A percentile compares a stretch with the other conserved stretches of the same genome.
Evolutionary conservation across 805 yeast species (phyloP).

Genomic region (Candida ficus): DNA sequence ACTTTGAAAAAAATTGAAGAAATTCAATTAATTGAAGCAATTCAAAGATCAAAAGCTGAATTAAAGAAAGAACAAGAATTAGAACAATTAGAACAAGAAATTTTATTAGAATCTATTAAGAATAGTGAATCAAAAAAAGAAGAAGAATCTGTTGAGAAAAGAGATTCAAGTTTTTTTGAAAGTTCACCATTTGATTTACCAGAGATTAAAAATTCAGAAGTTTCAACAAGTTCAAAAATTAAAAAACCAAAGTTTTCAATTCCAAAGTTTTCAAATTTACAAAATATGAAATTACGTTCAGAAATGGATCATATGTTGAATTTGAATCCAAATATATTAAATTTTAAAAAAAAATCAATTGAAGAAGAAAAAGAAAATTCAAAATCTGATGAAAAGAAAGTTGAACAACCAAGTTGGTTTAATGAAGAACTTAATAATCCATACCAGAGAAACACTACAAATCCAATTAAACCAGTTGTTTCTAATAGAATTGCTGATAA

Average conservation of each 20-base stretch:
- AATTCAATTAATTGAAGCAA: slow-evolving; percentile 33
- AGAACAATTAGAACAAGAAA: slow-evolving; percentile 26
- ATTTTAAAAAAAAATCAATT: not conserved
- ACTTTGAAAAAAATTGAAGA: slow-evolving; percentile 26
- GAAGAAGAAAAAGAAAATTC: not conserved
- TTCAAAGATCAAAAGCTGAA: slow-evolving; percentile 42
- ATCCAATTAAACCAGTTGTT: not conserved
- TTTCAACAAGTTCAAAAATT: too few relatives aligned
- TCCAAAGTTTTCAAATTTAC: not conserved
- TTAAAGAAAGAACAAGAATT: slow-evolving; percentile 38
- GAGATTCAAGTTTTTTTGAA: slow-evolving; percentile 26
- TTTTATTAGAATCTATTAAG: slow-evolving; percentile 29
- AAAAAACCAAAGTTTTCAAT: not conserved
- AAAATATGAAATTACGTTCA: slow-evolving; percentile 7
- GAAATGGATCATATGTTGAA: slow-evolving; percentile 20
- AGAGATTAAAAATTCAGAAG: not conserved
- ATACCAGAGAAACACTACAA: not conserved
- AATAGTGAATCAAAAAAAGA: slow-evolving; percentile 18
- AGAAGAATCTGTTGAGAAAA: slow-evolving; percentile 23
- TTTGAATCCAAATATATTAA: not conserved
- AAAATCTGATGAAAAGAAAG: not conserved
- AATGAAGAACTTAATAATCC: slow-evolving; percentile 1
- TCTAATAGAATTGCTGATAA: not conserved
- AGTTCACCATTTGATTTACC: slow-evolving; percentile 21
- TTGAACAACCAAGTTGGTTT: slow-evolving; percentile 9